phyloP scores from a whole-genome alignment of 1,284 basidiomycete species.

The Cryptococcus amylolentus region DNA sequence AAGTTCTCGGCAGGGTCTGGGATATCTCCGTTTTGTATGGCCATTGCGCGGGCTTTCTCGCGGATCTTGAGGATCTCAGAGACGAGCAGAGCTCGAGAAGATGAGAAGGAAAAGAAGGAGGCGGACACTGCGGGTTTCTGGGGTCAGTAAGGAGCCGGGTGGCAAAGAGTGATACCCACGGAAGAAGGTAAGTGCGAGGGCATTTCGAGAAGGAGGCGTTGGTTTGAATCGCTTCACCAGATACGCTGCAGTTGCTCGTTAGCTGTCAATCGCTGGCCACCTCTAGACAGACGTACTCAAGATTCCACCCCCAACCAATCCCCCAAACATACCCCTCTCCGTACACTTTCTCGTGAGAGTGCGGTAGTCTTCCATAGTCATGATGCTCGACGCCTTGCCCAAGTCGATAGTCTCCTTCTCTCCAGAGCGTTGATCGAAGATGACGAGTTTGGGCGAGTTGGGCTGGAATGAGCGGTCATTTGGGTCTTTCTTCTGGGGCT shows the following conservation, averaged over 20 bases:
- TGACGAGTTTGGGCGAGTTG: conserved; percentile 8
- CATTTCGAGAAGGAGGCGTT: conserved; percentile 21
- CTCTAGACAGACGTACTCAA: conserved; percentile 9
- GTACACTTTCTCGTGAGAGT: conserved; percentile 12
- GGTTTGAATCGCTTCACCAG: conserved; percentile 14
- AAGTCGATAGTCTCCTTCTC: conserved; percentile 15
- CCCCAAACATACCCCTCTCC: conserved; percentile 18
- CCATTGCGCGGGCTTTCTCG: conserved; percentile 9
- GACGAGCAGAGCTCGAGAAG: conserved; percentile 20
- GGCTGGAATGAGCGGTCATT: conserved; percentile 4
- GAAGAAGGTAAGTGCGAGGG: conserved; percentile 27
- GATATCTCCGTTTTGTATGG: conserved; percentile 9
- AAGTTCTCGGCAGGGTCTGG: not conserved
- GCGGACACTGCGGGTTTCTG: conserved; percentile 18
- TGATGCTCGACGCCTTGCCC: conserved; percentile 9
- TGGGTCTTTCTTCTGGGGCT: not conserved
- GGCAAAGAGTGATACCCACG: conserved; percentile 9
- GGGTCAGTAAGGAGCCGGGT: not conserved
- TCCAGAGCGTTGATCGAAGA: conserved; percentile 17
- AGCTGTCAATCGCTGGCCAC: not conserved
- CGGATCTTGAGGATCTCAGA: conserved; percentile 15
- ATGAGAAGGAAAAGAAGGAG: conserved; percentile 27
- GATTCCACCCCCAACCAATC: conserved; percentile 14
- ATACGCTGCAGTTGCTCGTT: conserved; percentile 8
- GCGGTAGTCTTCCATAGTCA: conserved; percentile 19